Evolutionary conservation across 257 asterid species (phyloP).

Genomic region (Capsicum baccatum): DNA sequence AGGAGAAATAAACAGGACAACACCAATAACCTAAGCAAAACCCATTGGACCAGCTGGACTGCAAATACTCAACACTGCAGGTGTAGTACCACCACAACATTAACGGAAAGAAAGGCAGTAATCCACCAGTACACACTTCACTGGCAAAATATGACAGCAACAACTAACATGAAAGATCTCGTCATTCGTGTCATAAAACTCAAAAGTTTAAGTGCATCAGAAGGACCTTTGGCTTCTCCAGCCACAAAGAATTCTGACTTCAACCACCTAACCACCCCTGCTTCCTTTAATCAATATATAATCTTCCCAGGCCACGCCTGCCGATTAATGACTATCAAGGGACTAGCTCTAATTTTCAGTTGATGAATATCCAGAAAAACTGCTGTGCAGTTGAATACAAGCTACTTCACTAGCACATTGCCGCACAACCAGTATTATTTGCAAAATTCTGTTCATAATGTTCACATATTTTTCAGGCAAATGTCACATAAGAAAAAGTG

Average conservation of each 20-base stretch:
- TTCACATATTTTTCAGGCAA: neutral
- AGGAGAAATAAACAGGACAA: neutral
- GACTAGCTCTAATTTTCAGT: neutral
- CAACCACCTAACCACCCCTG: neutral
- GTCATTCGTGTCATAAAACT: neutral
- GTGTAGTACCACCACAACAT: constrained; percentile 4
- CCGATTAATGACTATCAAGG: neutral
- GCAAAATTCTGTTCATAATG: neutral
- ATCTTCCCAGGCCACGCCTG: neutral
- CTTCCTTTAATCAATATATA: neutral
- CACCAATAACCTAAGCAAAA: neutral
- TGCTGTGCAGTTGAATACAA: neutral
- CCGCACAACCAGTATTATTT: neutral
- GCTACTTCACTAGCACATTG: neutral
- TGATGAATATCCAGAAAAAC: neutral
- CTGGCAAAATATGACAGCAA: neutral
- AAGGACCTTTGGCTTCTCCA: neutral
- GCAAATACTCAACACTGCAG: neutral
- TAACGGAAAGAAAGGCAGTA: constrained; percentile 27
- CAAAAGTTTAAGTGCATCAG: neutral
- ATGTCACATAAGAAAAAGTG: neutral
- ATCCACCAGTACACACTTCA: neutral
- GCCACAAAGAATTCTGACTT: neutral
- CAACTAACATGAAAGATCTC: constrained; percentile 12
- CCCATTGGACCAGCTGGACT: neutral